These are phyloP conservation scores for Lactuca saligna DNA, from an alignment of 129 eudicot species.

Conservation along the genomic window DNA sequence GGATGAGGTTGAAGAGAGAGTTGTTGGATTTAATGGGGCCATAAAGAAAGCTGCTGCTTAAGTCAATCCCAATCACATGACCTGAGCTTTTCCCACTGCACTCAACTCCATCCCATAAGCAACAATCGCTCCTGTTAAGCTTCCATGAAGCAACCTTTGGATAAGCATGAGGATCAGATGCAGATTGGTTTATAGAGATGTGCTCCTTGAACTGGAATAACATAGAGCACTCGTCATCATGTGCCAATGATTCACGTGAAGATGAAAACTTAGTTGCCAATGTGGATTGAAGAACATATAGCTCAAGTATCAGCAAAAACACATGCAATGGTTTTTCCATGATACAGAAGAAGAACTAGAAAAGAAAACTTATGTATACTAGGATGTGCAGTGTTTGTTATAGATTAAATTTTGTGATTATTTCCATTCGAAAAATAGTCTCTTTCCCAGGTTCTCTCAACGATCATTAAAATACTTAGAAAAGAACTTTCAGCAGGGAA, in stretches of 20 bases:
- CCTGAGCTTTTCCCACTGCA: conserved; percentile 13
- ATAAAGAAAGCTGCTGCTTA: conserved; percentile 25
- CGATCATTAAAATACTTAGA: no score
- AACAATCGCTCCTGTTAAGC: conserved; percentile 6
- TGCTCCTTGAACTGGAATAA: conserved; percentile 14
- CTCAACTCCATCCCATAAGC: conserved; percentile 31
- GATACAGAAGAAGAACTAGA: background rate
- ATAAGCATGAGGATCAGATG: conserved; percentile 3
- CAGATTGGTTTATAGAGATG: background rate
- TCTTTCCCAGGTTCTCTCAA: no score
- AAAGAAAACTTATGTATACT: background rate
- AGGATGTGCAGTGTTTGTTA: background rate
- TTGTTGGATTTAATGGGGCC: conserved; percentile 16
- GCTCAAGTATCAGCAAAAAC: background rate
- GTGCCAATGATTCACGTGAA: background rate
- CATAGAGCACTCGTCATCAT: conserved; percentile 7
- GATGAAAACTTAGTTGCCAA: conserved; percentile 1
- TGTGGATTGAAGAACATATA: background rate
- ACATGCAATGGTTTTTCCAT: conserved; percentile 5
- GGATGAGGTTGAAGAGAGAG: conserved; percentile 20
- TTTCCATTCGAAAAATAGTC: no score
- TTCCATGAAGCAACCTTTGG: conserved; percentile 16
- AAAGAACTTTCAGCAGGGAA: no score
- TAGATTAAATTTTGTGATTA: background rate
- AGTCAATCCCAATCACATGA: conserved; percentile 22